Base-by-base conservation (phyloP, 495 filamentous ascomycete species). In the Physcia stellaris region DNA sequence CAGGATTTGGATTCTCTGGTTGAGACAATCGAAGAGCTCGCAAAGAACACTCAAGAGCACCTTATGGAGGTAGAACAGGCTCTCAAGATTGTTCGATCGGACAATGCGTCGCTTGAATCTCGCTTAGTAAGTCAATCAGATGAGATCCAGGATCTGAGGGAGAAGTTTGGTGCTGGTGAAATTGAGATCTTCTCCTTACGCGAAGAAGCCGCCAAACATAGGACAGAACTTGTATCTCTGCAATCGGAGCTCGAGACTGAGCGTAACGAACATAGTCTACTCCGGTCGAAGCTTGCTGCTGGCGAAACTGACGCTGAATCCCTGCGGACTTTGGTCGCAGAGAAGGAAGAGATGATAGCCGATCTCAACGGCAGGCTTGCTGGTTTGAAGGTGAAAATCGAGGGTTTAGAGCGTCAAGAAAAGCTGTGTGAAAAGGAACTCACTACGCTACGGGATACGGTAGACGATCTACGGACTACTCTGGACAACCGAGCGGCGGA, bases 271-370 rank as follows among this genome's bases (percentile, higher is more conserved):
- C 63, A 88, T 18, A 66, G 63, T 28, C 59, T 71, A 12, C 62
- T 93, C 21, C 71, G 80, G 39, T 60, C 61, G 11, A 77, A 75
- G 54, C 73, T 90, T 51, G 69, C 77, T 4, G 78, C 81, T 28
- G 85, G 82, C 23, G 82, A 86, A 51, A 85, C 75, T 5, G 82
- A 81, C 17, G 82, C 80, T 5, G 81, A 87, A 54, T 77, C 71
- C 12, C 58, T 93, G 36, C 74, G 75, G 28, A 75, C 78, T 52
- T 69, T 73, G 24, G 58, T 90, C 32, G 71, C 71, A 12, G 77
- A 83, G 35, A 75, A 80, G 51, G 81, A 88, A 47, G 60, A 56
- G 17, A 77, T 70, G 50, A 63, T 79, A 16, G 64, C 68, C 10
- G 62, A 57, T 9, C 49, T 87, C 17, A 60, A 71, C n/a, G 66